Conservation (phyloP, 805 yeast genomes). For the Hanseniaspora taiwanica region DNA sequence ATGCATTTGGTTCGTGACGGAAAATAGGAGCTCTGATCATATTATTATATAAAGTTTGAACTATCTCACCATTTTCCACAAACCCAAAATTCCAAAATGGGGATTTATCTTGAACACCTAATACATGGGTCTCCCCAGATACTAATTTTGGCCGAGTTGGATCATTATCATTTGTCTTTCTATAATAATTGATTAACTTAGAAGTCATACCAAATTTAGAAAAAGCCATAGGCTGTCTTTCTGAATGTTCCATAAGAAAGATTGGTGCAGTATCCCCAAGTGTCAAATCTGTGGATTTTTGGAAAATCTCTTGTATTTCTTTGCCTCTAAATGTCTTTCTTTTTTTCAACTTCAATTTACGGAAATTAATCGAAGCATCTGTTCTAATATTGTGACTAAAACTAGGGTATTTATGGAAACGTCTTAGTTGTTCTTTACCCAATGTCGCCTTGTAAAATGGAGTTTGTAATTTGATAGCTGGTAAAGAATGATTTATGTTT, state of each 20-base stretch:
- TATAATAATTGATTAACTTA: constrained; percentile 81
- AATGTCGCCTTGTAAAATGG: constrained; percentile 81
- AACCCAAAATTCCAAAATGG: constrained; percentile 98
- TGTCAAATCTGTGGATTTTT: constrained; percentile 61
- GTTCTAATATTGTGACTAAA: constrained; percentile 54
- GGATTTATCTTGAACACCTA: constrained; percentile 91
- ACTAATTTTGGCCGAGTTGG: constrained; percentile 74
- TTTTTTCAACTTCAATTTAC: constrained; percentile 65
- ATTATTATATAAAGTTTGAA: constrained; percentile 85
- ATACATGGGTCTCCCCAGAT: constrained; percentile 87
- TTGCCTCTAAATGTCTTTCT: constrained; percentile 83
- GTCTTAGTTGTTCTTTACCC: constrained; percentile 52
- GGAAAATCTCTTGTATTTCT: constrained; percentile 60
- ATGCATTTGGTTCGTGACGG: constrained; percentile 62
- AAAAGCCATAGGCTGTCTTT: constrained; percentile 70
- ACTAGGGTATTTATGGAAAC: constrained; percentile 59
- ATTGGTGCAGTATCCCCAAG: constrained; percentile 71
- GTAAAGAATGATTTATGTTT: constrained; percentile 80
- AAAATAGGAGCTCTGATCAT: constrained; percentile 88
- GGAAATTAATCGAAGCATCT: constrained; percentile 62
- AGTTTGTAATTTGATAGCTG: constrained; percentile 75
- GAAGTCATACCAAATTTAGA: constrained; percentile 94
- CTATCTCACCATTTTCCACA: constrained; percentile 87
- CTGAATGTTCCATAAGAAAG: constrained; percentile 77
- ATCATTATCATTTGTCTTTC: constrained; percentile 74